Percentiles rank a stretch among this genome's conserved stretches.
These are phyloP conservation scores for Thinopyrum obtusiflorum DNA, from an alignment of 202 grass and related monocot species.

Conservation along the genomic window DNA sequence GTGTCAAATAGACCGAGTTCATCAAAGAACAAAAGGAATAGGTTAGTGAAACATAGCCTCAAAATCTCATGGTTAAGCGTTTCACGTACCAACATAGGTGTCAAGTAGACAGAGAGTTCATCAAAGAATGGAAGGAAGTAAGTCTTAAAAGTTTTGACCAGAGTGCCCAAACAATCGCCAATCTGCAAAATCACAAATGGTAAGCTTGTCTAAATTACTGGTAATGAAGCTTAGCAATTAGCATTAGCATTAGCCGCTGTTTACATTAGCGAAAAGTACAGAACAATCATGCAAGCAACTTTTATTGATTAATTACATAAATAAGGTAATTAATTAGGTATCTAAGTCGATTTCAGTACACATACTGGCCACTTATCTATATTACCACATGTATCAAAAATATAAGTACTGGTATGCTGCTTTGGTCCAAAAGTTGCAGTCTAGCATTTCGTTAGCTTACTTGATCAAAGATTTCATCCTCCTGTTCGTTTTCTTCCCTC, in stretches of 20 bases:
- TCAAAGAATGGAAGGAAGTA: conserved; percentile 86
- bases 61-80: conserved; percentile 1
- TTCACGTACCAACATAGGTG: conserved; percentile 78
- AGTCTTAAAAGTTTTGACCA: conserved; percentile 69
- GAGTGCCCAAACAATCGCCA: conserved; percentile 70
- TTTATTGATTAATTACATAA: background rate
- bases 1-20: background rate
- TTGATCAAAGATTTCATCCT: conserved; percentile 97
- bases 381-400: conserved; percentile 15
- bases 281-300: conserved; percentile 6
- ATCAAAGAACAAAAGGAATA: background rate
- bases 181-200: conserved; percentile 51
- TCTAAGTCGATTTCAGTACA: conserved; percentile 1
- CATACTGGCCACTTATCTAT: background rate
- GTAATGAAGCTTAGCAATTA: conserved; percentile 17
- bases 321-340: conserved; percentile 5
- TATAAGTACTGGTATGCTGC: background rate
- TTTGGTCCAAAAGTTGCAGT: conserved; percentile 12
- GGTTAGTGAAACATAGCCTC: background rate
- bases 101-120: conserved; percentile 77
- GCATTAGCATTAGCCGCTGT: background rate
- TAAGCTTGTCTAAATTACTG: conserved; percentile 14
- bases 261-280: background rate
- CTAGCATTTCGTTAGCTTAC: conserved; percentile 39
- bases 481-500: conserved; percentile 98